These are phyloP conservation scores for Acorus gramineus DNA, from an alignment of 106 monocot species.

Conservation along the genomic window DNA sequence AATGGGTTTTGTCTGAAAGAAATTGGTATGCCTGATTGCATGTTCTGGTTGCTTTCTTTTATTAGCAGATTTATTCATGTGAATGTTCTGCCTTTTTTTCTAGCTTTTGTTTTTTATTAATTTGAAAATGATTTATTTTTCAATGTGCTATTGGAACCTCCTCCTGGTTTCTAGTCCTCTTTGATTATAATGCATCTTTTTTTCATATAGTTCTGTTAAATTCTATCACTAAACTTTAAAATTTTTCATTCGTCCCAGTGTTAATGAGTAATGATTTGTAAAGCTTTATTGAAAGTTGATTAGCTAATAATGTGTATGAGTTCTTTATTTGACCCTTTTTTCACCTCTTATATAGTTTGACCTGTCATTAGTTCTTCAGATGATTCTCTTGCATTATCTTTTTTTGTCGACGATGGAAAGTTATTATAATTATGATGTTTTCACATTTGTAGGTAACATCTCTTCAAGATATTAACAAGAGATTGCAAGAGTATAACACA, in stretches of 20 bases:
- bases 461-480: slow-evolving; percentile 60
- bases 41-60: neutral
- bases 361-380: neutral
- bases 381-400: neutral
- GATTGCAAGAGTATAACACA: slow-evolving; percentile 79
- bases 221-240: too few species aligned
- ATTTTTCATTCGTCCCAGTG: too few species aligned
- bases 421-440: slow-evolving; percentile 8
- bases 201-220: too few species aligned
- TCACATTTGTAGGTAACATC: slow-evolving; percentile 43
- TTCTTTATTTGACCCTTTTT: too few species aligned
- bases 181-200: too few species aligned
- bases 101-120: neutral
- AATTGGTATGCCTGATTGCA: too few species aligned
- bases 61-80: neutral
- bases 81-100: neutral
- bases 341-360: too few species aligned
- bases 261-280: too few species aligned
- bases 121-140: neutral
- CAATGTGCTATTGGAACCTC: neutral
- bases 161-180: too few species aligned
- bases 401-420: neutral
- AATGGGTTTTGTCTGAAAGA: too few species aligned
- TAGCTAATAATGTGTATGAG: too few species aligned
- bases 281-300: too few species aligned